Evolutionary conservation across 1,284 basidiomycete species (phyloP).

Genomic region (Takashimella tepidaria): DNA sequence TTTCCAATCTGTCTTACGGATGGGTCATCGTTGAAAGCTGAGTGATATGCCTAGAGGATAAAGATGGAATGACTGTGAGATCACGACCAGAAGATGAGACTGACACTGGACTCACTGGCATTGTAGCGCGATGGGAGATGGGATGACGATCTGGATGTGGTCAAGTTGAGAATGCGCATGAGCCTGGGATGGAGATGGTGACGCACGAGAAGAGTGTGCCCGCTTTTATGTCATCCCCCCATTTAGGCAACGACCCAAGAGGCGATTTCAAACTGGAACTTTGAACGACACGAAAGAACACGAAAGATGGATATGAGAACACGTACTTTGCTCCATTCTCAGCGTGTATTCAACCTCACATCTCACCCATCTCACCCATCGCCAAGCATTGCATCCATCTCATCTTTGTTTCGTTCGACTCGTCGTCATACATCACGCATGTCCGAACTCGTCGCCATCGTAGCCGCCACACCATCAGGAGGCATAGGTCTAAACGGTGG

Average conservation of each 20-base stretch:
- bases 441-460: constrained; percentile 70
- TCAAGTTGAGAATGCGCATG: neutral
- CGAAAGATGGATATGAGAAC: no score
- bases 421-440: no score
- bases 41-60: constrained; percentile 83
- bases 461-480: constrained; percentile 80
- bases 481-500: constrained; percentile 74
- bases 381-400: no score
- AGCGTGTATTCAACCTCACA: no score
- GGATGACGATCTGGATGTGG: neutral
- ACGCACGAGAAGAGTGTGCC: no score
- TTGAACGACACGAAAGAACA: no score
- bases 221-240: constrained; percentile 1
- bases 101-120: constrained; percentile 20
- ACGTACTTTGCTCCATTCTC: no score
- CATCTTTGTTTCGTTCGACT: no score
- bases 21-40: constrained; percentile 80
- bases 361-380: no score
- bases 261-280: no score
- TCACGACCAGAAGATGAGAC: neutral
- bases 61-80: neutral
- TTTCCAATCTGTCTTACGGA: constrained; percentile 83
- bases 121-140: constrained; percentile 2
- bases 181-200: no score
- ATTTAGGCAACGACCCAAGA: no score